Percentiles rank a stretch among this genome's conserved stretches.
phyloP scores from a whole-genome alignment of 2,329 filamentous ascomycete genomes.

The Aspergillus piperis region DNA sequence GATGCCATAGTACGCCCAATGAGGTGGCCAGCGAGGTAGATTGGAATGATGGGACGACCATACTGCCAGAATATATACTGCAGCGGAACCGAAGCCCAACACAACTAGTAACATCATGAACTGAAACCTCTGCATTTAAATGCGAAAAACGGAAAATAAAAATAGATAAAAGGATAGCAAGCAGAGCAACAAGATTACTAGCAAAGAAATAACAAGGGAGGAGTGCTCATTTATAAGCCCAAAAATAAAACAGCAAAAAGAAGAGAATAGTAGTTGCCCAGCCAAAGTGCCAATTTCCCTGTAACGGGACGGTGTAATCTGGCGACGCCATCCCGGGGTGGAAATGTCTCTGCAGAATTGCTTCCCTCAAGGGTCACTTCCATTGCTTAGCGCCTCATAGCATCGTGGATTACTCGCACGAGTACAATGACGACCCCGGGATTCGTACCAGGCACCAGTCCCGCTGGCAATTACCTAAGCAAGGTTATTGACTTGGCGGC shows the following conservation, averaged over 20 bases:
- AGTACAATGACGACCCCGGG: conserved; percentile 55
- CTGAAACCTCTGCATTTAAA: too few relatives aligned
- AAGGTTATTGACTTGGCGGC: conserved; percentile 40
- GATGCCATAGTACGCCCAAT: too few relatives aligned
- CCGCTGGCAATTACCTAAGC: conserved; percentile 40
- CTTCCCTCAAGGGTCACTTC: conserved; percentile 58
- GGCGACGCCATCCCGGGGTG: conserved; percentile 57
- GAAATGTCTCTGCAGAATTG: conserved; percentile 59
- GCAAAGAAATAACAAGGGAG: not conserved
- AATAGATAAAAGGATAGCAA: too few relatives aligned
- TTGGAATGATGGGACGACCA: too few relatives aligned
- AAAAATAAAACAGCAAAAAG: conserved; percentile 27
- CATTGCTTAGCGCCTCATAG: conserved; percentile 56
- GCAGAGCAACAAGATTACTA: too few relatives aligned
- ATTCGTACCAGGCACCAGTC: conserved; percentile 58
- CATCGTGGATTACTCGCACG: conserved; percentile 59
- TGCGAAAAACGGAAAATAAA: too few relatives aligned
- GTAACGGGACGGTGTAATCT: conserved; percentile 53
- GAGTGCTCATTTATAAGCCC: not conserved
- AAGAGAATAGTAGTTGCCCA: conserved; percentile 37
- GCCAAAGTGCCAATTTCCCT: conserved; percentile 39
- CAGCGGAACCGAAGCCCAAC: too few relatives aligned
- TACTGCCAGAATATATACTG: too few relatives aligned
- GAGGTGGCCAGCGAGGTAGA: too few relatives aligned
- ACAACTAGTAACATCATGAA: too few relatives aligned